Evolutionary conservation across 176 grass and related monocot genomes (phyloP), one percentile per base, ranked within the genome.

Genomic region (Areca catechu): DNA sequence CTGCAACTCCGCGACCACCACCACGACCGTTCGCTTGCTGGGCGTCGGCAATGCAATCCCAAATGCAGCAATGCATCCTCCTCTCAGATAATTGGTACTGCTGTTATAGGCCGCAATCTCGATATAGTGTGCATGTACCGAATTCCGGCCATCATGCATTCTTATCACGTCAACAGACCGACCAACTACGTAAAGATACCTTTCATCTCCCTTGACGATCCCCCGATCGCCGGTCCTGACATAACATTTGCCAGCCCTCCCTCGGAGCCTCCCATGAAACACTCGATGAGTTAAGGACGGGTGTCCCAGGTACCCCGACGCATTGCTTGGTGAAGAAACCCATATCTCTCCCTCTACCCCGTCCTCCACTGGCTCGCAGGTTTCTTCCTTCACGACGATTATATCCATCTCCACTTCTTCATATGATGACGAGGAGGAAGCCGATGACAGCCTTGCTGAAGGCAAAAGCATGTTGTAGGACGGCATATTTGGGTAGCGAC

Each of bases 261-360:
- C 73, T 6, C 23, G 54, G 12, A 80, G 48, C 70, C 66, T 73
- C 22, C 22, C 74, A 53, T 59, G 54, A 70, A 89, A 84, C 51
- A 51, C 61, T 48, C 80, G 49, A 22, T 21, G 58, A 51, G 10
- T 89, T 16, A 68, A 67, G n/a, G 77, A 80, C 49, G 80, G 80
- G 56, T 89, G 73, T 6, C 52, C 80, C 52, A 84, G 80, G 65
- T 89, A 84, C 2, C 80, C 85, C 5, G 80, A 71, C 20, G 76
- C 80, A 52, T 89, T 84, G 77, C 86, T 89, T 51, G 74, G 22
- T 17, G 80, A 81, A 3, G 77, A 75, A 48, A 89, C 86, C 86
- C 80, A 89, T 51, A 84, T 66, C 70, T 89, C 80, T 0, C 85
- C 80, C 50, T 89, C 80, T 34, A 60, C 34, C 48, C 85, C 85